Percentiles rank a stretch among this genome's conserved stretches.
Conservation (phyloP, 192 early-diverging fungal species). For the Dissophora globulifera region DNA sequence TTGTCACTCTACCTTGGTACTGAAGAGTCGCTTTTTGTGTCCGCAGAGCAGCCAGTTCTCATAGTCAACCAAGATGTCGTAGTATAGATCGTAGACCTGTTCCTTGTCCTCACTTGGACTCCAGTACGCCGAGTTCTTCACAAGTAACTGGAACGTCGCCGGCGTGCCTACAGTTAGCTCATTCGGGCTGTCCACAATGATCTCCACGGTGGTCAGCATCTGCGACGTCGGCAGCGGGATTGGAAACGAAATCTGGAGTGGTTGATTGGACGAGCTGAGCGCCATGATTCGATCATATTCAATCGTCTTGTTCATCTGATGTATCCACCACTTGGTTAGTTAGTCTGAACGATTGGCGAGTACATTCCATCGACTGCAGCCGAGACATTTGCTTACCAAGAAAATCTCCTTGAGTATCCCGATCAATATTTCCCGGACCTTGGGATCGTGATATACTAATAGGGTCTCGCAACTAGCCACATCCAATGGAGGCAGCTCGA, state of each 20-base stretch:
- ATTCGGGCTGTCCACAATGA: conserved; percentile 50
- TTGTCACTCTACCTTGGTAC: conserved; percentile 73
- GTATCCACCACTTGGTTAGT: too few relatives aligned
- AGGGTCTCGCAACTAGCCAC: conserved; percentile 56
- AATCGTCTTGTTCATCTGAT: conserved; percentile 54
- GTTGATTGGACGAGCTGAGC: conserved; percentile 8
- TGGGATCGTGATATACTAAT: conserved; percentile 60
- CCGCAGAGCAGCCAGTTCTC: conserved; percentile 76
- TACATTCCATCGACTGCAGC: too few relatives aligned
- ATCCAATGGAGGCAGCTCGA: conserved; percentile 67
- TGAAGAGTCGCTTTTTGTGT: conserved; percentile 65
- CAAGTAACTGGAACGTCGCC: conserved; percentile 61
- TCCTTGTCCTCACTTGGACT: conserved; percentile 38
- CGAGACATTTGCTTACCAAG: conserved; percentile 38
- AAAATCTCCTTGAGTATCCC: conserved; percentile 65
- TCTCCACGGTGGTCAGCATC: conserved; percentile 65
- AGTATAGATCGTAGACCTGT: conserved; percentile 57
- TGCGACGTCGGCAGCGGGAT: conserved; percentile 36
- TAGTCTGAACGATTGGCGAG: too few relatives aligned
- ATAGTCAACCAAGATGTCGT: conserved; percentile 73
- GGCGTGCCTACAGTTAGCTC: conserved; percentile 65
- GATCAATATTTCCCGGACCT: conserved; percentile 60
- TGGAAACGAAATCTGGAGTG: conserved; percentile 37
- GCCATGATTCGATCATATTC: conserved; percentile 56
- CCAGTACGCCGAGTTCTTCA: conserved; percentile 68